Evolutionary conservation across 805 yeast species (phyloP), one percentile per base, ranked within the genome.

Genomic region (Candida andamanensis): DNA sequence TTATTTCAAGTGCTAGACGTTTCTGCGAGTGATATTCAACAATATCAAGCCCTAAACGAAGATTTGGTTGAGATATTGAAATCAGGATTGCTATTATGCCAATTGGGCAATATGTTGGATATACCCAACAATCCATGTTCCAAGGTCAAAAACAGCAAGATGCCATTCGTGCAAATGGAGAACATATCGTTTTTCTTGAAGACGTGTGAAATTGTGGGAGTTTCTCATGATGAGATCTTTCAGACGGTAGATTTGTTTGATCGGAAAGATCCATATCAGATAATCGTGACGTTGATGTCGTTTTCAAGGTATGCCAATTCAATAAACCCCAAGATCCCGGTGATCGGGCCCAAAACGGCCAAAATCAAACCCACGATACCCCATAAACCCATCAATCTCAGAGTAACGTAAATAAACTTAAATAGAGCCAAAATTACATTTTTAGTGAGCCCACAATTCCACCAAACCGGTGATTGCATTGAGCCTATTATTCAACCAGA

Each of bases 131-230:
- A 56, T 18, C 64, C 65, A 2, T 45, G 60, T 2, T 50, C 64
- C 3, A 72, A 67, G 40, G 78, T 55, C 51, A 84, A 80, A 50
- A 66, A 65, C 30, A 74, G 85, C 8, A 63, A 66, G 31, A 77
- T 84, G 80, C 90, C 94, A 2, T 85, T 85, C 35, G 54, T 60
- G 12, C 75, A 79, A 56, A 85, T 85, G 95, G 95, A 85, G 49
- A 85, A 85, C 47, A 84, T 85, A 20, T 76, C 85, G 30, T 74
- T 74, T 41, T 85, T 85, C 47, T 58, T 85, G 23, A 58, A 66
- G 5, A 75, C 79, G 33, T 77, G 86, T 30, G 73, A 78, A 41
- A 32, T 50, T 4, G 63, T 77, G 32, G 90, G 90, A 2, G 78
- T 85, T 2, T 85, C 87, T 5, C 81, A 82, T 42, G 87, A 83